Evolutionary conservation across 108 stramenopile species (phyloP), one percentile per base, ranked within the genome.

Genomic region (Cyclotella distinguenda): DNA sequence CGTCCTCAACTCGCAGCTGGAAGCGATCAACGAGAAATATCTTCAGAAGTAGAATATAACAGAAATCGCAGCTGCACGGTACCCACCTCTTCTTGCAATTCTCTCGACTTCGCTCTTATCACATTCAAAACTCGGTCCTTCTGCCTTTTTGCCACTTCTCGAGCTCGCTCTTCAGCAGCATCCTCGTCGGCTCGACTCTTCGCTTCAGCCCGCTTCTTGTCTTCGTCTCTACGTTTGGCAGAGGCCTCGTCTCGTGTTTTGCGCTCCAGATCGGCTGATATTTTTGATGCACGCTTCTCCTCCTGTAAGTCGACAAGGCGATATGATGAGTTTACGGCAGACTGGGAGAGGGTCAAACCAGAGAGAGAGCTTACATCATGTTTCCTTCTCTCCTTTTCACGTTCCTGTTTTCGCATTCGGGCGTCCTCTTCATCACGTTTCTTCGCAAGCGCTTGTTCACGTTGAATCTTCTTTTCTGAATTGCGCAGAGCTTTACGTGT

Each of bases 21-120:
- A 2, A 30, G 31, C 6, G 30, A 3, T 13, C 5, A 42, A 42
- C n/a, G 16, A 42, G 2, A 2, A 5, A 42, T 2, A 4, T 16
- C n/a, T 42, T 2, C n/a, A 42, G 13, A 16, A 42, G 2, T 2
- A 4, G 1, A 2, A 42, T 16, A 42, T 5, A 5, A 2, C 40
- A 13, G 40, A 16, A 2, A 42, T 16, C 40, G 13, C 45, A 13
- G 19, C 15, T 18, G 19, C 21, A 43, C 22, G 5, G 7, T 23
- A 42, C 69, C 49, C 10, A 62, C 66, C 52, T 63, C 61, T 33
- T 76, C 39, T 32, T 60, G 64, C 45, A 66, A 50, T 40, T 74
- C 51, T 42, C 46, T 74, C 9, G 52, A 44, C 34, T 47, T 66
- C 30, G 25, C 64, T 25, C 65, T 30, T 53, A 61, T 61, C 10